Base-by-base conservation (phyloP, 306 rosid genomes). In the Pterocarpus macrocarpus region DNA sequence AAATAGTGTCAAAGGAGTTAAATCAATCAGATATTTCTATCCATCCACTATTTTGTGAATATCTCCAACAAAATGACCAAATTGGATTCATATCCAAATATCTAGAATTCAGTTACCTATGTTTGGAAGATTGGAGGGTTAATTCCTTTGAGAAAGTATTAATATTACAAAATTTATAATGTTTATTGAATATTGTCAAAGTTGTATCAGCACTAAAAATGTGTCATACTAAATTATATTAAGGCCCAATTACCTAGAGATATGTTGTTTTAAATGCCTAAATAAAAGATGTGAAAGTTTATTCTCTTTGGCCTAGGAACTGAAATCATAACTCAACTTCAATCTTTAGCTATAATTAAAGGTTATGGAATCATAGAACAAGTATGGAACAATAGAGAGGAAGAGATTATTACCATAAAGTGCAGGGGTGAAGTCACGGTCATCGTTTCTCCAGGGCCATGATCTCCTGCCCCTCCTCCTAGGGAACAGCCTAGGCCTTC, bases 371-470 rank as follows among this genome's bases (percentile, higher is more conserved):
- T 3, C 3, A 32, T 4, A 57, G 2, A 22, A 22, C 28, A 22
- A 44, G 7, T 35, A 69, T 13, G 30, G 30, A 53, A 73, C 16
- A 30, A 73, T 11, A 30, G 41, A 30, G 57, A 17, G 52, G 0
- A n/a, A 34, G 63, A 49, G 28, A 22, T 1, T 52, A 35, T 5
- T 89, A 91, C 95, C 97, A 52, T 80, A 71, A 82, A 85, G 90
- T 67, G 91, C 77, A 84, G 90, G 94, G 56, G 66, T 56, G 66
- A 87, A 81, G 47, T 86, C 85, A 43, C 79, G 77, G 64, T 87
- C 87, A 0, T 59, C 5, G 5, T 71, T 83, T 69, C 88, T 87
- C 91, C 92, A 87, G 6, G 59, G 85, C 83, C 92, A 92, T 81
- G 61, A 55, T 70, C 88, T 85, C 22, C 80, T 77, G 41, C 82